Percentiles rank a stretch among this genome's conserved stretches.
Evolutionary conservation across 2,329 filamentous ascomycete species (phyloP).

Genomic region (Calonectria hongkongensis): DNA sequence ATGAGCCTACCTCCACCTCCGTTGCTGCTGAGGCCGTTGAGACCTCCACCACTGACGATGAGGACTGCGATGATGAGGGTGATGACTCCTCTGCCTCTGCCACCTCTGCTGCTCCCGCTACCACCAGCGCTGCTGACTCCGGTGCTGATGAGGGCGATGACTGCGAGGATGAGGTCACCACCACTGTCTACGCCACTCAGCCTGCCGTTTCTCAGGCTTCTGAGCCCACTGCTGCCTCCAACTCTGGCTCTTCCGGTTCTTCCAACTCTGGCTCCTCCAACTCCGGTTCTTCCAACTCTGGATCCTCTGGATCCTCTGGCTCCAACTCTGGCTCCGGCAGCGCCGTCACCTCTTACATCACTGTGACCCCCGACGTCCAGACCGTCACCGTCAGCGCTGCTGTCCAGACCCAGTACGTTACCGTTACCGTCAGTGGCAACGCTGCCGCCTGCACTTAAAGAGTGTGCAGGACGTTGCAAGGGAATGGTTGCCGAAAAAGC

Average conservation of each 20-base stretch:
- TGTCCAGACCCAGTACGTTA: constrained; percentile 42
- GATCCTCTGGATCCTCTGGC: constrained; percentile 12
- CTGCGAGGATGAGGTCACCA: constrained; percentile 21
- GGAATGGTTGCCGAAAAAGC: not conserved
- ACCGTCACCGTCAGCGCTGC: constrained; percentile 43
- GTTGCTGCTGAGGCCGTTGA: not conserved
- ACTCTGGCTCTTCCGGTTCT: constrained; percentile 25
- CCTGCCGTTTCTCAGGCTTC: constrained; percentile 18
- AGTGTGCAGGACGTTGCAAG: constrained; percentile 5
- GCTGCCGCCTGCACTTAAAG: constrained; percentile 42
- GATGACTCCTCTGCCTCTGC: constrained; percentile 28
- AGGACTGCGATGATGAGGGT: constrained; percentile 26
- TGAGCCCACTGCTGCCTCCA: not conserved
- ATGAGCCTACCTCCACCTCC: constrained; percentile 24
- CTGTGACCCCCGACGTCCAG: constrained; percentile 35
- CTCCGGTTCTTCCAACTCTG: constrained; percentile 10
- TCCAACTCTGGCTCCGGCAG: constrained; percentile 8
- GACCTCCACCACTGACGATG: constrained; percentile 23
- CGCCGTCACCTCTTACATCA: constrained; percentile 45
- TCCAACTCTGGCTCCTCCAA: constrained; percentile 9
- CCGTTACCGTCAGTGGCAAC: constrained; percentile 43
- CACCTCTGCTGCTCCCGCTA: constrained; percentile 3
- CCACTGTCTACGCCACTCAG: constrained; percentile 22
- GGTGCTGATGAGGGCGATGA: not conserved
- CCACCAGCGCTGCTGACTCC: constrained; percentile 7